Conservation (phyloP, 164 flowering plant species). For the Vitis amurensis region DNA sequence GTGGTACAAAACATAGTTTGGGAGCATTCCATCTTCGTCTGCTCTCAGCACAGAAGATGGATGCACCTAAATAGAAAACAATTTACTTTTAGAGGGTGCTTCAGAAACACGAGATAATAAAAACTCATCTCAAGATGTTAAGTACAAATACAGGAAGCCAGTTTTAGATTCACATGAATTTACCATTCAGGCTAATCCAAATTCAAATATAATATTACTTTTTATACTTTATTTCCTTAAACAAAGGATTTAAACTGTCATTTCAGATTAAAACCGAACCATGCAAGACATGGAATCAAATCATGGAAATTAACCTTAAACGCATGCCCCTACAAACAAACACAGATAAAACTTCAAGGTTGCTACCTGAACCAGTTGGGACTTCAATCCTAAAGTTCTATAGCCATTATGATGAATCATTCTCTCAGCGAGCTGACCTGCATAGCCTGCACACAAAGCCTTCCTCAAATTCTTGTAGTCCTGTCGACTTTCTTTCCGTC, state of each 20-base stretch:
- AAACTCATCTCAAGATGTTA: neutral
- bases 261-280: neutral
- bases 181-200: no score
- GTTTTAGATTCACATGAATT: no score
- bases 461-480: constrained; percentile 75
- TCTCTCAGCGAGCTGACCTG: constrained; percentile 91
- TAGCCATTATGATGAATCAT: constrained; percentile 94
- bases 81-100: neutral
- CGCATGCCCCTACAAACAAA: neutral
- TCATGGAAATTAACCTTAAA: neutral
- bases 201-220: no score
- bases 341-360: neutral
- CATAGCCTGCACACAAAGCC: constrained; percentile 80
- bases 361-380: constrained; percentile 86
- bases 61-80: constrained; percentile 62
- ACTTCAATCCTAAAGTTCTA: constrained; percentile 69
- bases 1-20: constrained; percentile 71
- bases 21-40: constrained; percentile 79
- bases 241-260: neutral
- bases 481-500: constrained; percentile 38
- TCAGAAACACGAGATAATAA: neutral
- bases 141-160: neutral
- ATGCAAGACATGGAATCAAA: neutral
- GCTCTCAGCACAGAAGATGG: constrained; percentile 74
- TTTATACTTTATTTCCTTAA: neutral